Percentiles rank a stretch among this genome's conserved stretches.
phyloP scores from a whole-genome alignment of 164 flowering plant species.

The Berberis thunbergii region DNA sequence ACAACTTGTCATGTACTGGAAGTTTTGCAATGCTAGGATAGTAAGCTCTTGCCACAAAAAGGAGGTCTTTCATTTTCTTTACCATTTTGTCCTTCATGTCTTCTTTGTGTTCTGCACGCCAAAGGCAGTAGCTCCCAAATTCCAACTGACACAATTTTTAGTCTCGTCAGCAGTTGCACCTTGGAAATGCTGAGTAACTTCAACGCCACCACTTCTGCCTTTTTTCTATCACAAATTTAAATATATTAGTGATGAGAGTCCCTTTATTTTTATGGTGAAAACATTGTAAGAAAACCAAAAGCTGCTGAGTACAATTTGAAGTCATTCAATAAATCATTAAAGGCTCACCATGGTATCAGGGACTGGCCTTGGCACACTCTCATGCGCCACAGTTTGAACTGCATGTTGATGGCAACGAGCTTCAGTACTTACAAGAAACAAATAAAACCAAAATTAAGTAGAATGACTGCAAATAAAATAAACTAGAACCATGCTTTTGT shows the following conservation, averaged over 20 bases:
- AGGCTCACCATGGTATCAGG: too few species aligned
- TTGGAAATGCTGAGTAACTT: slow-evolving; percentile 11
- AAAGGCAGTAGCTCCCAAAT: slow-evolving; percentile 92
- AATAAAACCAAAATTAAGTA: too few species aligned
- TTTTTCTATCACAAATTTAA: slow-evolving; percentile 6
- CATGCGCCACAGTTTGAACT: too few species aligned
- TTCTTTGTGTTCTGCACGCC: slow-evolving; percentile 71
- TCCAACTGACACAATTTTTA: slow-evolving; percentile 52
- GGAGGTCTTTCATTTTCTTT: slow-evolving; percentile 78
- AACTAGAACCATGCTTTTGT: too few species aligned
- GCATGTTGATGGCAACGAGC: too few species aligned
- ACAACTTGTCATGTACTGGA: slow-evolving; percentile 51
- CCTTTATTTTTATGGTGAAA: too few species aligned
- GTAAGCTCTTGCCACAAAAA: slow-evolving; percentile 90
- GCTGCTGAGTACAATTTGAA: too few species aligned
- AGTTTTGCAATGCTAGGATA: slow-evolving; percentile 91
- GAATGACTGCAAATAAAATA: too few species aligned
- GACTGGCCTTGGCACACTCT: too few species aligned
- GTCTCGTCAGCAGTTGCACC: slow-evolving; percentile 29
- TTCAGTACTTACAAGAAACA: too few species aligned
- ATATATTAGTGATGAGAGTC: not conserved
- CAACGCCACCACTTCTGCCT: slow-evolving; percentile 9
- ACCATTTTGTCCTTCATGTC: slow-evolving; percentile 68
- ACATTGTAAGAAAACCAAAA: too few species aligned
- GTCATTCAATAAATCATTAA: too few species aligned